phyloP scores from a whole-genome alignment of 2,329 filamentous ascomycete genomes.

The Lecanicillium sp. region DNA sequence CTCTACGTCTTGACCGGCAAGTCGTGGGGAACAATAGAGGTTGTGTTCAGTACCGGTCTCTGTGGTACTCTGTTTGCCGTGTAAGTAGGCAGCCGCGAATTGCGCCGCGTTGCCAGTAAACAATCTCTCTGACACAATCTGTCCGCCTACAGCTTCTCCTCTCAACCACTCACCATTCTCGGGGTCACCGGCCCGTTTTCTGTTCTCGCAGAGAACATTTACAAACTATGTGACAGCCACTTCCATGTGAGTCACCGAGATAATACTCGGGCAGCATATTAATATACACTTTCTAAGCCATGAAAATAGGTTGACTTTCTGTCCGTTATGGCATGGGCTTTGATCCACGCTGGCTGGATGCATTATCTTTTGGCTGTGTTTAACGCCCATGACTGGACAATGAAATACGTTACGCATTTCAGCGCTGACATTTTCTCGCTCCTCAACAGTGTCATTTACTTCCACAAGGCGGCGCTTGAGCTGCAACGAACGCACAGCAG shows the following conservation, averaged over 20 bases:
- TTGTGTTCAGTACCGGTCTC: conserved; percentile 58
- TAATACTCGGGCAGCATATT: background rate
- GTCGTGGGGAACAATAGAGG: conserved; percentile 60
- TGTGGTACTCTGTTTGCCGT: conserved; percentile 56
- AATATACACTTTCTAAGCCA: background rate
- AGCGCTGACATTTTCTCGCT: conserved; percentile 60
- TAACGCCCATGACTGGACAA: conserved; percentile 63
- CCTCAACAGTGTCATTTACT: conserved; percentile 61
- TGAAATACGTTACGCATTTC: conserved; percentile 62
- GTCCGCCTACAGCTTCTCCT: conserved; percentile 32
- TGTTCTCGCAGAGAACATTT: conserved; percentile 60
- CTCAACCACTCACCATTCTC: conserved; percentile 57
- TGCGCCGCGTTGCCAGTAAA: background rate
- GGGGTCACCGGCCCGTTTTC: conserved; percentile 61
- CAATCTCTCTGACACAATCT: background rate
- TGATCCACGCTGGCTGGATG: conserved; percentile 60
- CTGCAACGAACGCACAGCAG: conserved; percentile 48
- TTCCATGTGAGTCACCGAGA: conserved; percentile 38
- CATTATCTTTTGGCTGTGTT: conserved; percentile 56
- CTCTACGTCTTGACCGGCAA: conserved; percentile 53
- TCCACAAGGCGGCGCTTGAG: conserved; percentile 60
- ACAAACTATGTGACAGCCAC: conserved; percentile 44
- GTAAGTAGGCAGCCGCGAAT: conserved; percentile 26
- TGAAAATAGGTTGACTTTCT: conserved; percentile 45
- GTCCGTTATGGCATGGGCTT: conserved; percentile 61